Evolutionary conservation across 164 flowering plant genomes (phyloP).

Genomic region (Amborella trichopoda): DNA sequence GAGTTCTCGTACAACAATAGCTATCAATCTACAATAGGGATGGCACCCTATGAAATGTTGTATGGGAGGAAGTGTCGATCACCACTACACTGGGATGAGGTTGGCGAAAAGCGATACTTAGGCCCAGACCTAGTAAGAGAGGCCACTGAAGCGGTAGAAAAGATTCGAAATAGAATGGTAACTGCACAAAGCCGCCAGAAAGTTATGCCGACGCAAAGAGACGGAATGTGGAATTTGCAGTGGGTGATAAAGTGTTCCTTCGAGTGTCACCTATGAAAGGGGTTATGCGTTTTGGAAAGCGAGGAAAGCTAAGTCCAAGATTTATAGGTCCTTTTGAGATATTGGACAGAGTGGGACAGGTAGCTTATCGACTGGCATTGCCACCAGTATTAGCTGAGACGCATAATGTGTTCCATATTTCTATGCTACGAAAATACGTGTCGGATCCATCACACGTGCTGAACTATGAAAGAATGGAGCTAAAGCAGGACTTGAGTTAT

Average conservation of each 20-base stretch:
- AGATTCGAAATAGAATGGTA: not conserved
- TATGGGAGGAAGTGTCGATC: not conserved
- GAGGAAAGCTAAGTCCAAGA: not conserved
- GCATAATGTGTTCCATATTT: not conserved
- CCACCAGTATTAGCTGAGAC: not conserved
- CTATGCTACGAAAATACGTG: not conserved
- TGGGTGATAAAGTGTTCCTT: conserved; percentile 1
- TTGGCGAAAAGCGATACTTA: not conserved
- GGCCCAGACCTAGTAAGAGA: not conserved
- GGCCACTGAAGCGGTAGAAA: not conserved
- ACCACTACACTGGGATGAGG: not conserved
- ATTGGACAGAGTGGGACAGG: not conserved
- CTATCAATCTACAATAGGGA: not conserved
- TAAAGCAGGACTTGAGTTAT: not conserved
- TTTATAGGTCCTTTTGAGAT: not conserved
- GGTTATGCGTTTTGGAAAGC: conserved; percentile 2
- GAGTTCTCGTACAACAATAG: not conserved
- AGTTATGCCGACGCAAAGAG: not conserved
- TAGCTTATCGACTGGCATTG: not conserved
- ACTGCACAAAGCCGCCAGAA: not conserved
- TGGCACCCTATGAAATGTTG: not conserved
- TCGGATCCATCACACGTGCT: not conserved
- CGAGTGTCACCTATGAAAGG: conserved; percentile 6
- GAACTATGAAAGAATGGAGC: not conserved
- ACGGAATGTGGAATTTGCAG: not conserved